These are phyloP conservation scores for Haberlea rhodopensis DNA, from an alignment of 257 asterid species.

Conservation along the genomic window DNA sequence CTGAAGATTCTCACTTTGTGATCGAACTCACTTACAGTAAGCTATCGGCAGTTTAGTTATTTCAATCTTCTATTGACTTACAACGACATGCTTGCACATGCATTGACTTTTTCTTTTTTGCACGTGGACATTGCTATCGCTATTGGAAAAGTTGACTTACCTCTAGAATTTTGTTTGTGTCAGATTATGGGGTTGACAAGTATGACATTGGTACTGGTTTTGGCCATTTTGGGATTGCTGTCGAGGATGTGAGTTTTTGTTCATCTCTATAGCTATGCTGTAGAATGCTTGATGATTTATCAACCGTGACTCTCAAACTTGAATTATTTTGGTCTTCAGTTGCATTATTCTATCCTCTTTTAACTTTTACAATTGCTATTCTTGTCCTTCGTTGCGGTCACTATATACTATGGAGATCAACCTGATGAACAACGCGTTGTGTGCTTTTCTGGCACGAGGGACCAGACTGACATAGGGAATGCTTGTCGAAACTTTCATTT, in stretches of 20 bases:
- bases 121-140: slow-evolving; percentile 9
- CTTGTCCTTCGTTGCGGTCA: not conserved
- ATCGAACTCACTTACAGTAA: slow-evolving; percentile 96
- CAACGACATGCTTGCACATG: slow-evolving; percentile 22
- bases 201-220: slow-evolving; percentile 90
- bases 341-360: slow-evolving; percentile 6
- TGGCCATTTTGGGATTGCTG: slow-evolving; percentile 97
- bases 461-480: no score
- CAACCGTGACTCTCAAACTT: slow-evolving; percentile 8
- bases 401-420: not conserved
- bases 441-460: no score
- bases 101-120: slow-evolving; percentile 3
- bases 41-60: slow-evolving; percentile 25
- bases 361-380: not conserved
- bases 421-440: no score
- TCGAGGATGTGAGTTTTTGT: slow-evolving; percentile 81
- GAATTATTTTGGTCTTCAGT: slow-evolving; percentile 5
- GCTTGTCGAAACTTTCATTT: no score
- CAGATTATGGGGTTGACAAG: slow-evolving; percentile 93
- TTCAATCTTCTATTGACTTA: slow-evolving; percentile 15
- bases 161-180: slow-evolving; percentile 23
- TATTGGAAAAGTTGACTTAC: slow-evolving; percentile 18
- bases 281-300: slow-evolving; percentile 7
- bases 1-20: slow-evolving; percentile 97
- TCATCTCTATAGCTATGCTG: slow-evolving; percentile 16